Percentiles rank a stretch among this genome's conserved stretches.
Conservation (phyloP, 75 land plant genomes). For the Cupressus sempervirens region DNA sequence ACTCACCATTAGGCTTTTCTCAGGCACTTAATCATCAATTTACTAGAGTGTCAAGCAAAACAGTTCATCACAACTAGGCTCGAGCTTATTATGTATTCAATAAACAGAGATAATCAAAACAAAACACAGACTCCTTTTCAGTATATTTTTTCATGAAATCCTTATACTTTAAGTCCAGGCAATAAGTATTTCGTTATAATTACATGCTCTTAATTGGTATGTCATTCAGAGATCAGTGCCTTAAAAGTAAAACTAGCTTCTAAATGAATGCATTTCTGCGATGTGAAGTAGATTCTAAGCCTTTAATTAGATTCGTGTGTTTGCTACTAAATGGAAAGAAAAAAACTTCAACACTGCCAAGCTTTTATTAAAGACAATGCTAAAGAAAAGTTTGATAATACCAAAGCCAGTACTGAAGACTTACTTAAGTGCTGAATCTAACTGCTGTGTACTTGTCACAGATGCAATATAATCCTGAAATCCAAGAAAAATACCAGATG, state of each 20-base stretch:
- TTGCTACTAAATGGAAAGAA: neutral
- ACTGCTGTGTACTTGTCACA: conserved; percentile 22
- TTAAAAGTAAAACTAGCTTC: neutral
- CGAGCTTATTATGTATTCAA: neutral
- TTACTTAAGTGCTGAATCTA: conserved; percentile 34
- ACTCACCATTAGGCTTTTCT: neutral
- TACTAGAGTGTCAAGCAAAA: neutral
- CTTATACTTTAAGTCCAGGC: neutral
- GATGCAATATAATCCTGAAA: conserved; percentile 52
- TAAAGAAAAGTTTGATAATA: neutral
- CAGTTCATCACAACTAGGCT: neutral
- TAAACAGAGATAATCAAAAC: neutral
- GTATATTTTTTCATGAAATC: neutral
- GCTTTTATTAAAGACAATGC: neutral
- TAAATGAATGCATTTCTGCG: neutral
- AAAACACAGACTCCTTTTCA: neutral
- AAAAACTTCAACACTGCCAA: neutral
- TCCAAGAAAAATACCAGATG: conserved; percentile 1
- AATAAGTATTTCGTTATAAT: too few species aligned
- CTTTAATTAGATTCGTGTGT: neutral
- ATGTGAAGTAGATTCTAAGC: neutral
- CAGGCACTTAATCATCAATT: neutral
- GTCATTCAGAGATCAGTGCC: neutral
- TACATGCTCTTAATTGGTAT: neutral
- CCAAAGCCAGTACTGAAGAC: neutral